A percentile compares a stretch with the other conserved stretches of the same genome.
Conservation (phyloP, 257 asterid genomes). For the Linderniella brevidens region DNA sequence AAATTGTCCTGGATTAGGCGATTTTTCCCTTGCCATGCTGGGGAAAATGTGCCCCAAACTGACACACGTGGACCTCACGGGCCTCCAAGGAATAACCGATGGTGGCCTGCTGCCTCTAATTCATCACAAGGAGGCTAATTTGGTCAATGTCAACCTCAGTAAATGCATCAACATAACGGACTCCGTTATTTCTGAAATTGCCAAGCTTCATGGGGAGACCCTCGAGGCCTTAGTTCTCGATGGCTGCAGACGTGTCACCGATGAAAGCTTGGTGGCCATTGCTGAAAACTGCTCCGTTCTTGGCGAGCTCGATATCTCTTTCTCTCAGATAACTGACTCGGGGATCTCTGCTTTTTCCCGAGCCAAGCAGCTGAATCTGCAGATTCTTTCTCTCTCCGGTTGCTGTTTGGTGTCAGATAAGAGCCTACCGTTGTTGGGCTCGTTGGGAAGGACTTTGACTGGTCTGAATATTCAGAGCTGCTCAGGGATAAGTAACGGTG, state of each 20-base stretch:
- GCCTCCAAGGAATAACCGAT: constrained; percentile 59
- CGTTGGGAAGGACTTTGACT: constrained; percentile 37
- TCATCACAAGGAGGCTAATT: constrained; percentile 41
- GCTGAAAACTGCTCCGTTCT: constrained; percentile 45
- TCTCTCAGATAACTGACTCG: constrained; percentile 48
- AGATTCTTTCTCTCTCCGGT: constrained; percentile 61
- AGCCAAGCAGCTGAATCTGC: constrained; percentile 45
- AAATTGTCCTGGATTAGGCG: constrained; percentile 72
- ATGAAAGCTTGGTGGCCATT: constrained; percentile 46
- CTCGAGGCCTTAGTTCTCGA: constrained; percentile 63
- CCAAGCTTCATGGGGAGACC: constrained; percentile 41
- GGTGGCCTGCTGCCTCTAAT: constrained; percentile 56
- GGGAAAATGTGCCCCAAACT: constrained; percentile 76
- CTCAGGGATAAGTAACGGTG: constrained; percentile 37
- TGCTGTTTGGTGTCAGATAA: constrained; percentile 54
- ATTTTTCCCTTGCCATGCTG: constrained; percentile 52
- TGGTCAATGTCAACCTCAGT: constrained; percentile 52
- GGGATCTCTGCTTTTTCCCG: constrained; percentile 48
- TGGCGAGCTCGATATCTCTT: constrained; percentile 62
- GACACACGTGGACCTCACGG: constrained; percentile 63
- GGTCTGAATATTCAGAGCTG: constrained; percentile 75
- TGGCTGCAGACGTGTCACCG: constrained; percentile 57
- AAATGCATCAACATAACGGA: constrained; percentile 53
- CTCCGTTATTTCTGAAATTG: constrained; percentile 28
- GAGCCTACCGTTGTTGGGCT: constrained; percentile 42